Base-by-base conservation (phyloP, 2,329 filamentous ascomycete genomes). In the Fusarium sp. region DNA sequence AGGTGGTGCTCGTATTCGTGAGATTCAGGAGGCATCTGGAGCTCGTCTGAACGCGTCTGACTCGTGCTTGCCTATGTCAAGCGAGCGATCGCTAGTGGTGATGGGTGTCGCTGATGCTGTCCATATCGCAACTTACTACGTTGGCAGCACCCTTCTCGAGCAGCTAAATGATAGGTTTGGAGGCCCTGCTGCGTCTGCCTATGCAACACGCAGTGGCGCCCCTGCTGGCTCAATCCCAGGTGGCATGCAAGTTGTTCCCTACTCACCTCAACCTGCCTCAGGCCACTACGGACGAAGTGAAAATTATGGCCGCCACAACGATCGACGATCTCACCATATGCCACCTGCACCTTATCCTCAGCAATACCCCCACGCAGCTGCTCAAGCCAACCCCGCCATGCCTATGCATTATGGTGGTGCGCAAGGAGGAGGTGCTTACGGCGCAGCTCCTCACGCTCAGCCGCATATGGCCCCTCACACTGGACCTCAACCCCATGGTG, bases 211-310 rank as follows among this genome's bases (percentile, higher is more conserved):
- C 72, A 97, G 94, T 78, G 96, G 96, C 69, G 95, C 93, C 53
- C 95, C 96, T 54, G 94, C 95, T 63, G 95, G 95, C 55, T 94
- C 95, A 37, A 94, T 98, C 18, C 96, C 96, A 26, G 96, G 96
- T 66, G 96, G 96, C 68, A 97, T 99, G 94, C 96, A 98, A 81
- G 96, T 99, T 53, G 94, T 98, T n/a, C 96, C 96, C 9, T 99
- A 99, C 80, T 93, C 94, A 62, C 96, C 96, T 53, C 95, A 98
- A 81, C 93, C 95, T 32, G 93, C 94, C 61, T 93, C 94, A 63
- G 96, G 96, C 73, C 95, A 95, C 81, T 98, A 95, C 80, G 95
- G 95, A 61, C 93, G 95, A 77, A 91, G 94, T 46, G 95, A 98
- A 70, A 93, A 93, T 80, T 97, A 92, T 76, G 90, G 84, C 64